Evolutionary conservation across 257 asterid genomes (phyloP).

Genomic region (Nicotiana sylvestris): DNA sequence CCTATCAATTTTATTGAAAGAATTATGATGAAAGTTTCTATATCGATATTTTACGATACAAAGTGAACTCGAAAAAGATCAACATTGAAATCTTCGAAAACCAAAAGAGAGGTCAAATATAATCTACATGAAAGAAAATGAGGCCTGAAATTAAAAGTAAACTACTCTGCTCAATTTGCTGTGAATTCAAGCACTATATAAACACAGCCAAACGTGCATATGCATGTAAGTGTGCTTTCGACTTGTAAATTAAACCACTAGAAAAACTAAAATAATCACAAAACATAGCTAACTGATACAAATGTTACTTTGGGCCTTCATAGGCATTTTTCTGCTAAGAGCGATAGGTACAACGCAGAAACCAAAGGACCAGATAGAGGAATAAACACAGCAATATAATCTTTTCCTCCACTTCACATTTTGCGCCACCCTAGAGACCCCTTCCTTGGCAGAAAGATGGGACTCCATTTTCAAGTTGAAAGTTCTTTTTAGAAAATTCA

Average conservation of each 20-base stretch:
- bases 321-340: slow-evolving; percentile 2
- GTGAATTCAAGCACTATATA: background rate
- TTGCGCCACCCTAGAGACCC: background rate
- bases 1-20: background rate
- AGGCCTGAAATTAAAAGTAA: background rate
- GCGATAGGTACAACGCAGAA: background rate
- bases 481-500: background rate
- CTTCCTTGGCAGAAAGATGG: background rate
- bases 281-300: slow-evolving; percentile 2
- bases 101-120: background rate
- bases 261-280: background rate
- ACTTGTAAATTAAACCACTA: background rate
- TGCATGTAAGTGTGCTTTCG: background rate
- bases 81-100: too few species aligned
- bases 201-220: background rate
- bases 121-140: background rate
- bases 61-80: too few species aligned
- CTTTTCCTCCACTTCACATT: background rate
- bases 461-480: background rate
- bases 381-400: background rate
- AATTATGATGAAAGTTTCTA: too few species aligned
- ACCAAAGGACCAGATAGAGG: background rate
- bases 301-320: background rate
- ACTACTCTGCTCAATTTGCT: background rate
- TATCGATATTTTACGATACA: too few species aligned